Evolutionary conservation across 1,284 basidiomycete genomes (phyloP).

Genomic region (Gymnopus androsaceus): DNA sequence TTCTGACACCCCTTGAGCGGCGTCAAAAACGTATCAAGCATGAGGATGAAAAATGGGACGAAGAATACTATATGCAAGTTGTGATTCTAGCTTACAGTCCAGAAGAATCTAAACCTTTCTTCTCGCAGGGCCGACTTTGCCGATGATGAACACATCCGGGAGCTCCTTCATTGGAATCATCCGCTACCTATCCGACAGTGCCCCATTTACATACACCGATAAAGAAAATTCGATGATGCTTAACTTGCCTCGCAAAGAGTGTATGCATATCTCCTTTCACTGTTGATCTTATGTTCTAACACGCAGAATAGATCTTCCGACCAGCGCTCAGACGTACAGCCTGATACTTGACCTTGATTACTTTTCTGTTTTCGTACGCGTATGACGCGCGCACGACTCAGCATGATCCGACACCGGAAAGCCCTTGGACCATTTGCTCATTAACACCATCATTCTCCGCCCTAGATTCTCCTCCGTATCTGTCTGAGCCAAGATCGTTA

Average conservation of each 20-base stretch:
- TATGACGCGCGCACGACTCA: slow-evolving; percentile 79
- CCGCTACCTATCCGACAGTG: slow-evolving; percentile 41
- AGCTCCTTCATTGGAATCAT: slow-evolving; percentile 64
- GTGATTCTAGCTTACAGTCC: slow-evolving; percentile 1
- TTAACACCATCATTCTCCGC: slow-evolving; percentile 76
- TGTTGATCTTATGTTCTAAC: slow-evolving; percentile 10
- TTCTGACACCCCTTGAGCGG: slow-evolving; percentile 42
- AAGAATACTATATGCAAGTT: slow-evolving; percentile 77
- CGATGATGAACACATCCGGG: slow-evolving; percentile 72
- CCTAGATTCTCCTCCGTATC: slow-evolving; percentile 66
- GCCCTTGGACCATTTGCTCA: slow-evolving; percentile 76
- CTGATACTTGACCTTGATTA: slow-evolving; percentile 69
- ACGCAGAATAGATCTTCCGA: slow-evolving; percentile 54
- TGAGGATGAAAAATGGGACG: slow-evolving; percentile 77
- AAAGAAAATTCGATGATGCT: slow-evolving; percentile 70
- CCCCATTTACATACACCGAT: slow-evolving; percentile 60
- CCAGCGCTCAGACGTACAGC: slow-evolving; percentile 51
- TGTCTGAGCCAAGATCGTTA: slow-evolving; percentile 19
- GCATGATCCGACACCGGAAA: slow-evolving; percentile 76
- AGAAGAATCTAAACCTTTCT: slow-evolving; percentile 1
- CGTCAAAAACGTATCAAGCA: slow-evolving; percentile 50
- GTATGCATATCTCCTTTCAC: slow-evolving; percentile 42
- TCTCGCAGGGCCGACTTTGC: slow-evolving; percentile 70
- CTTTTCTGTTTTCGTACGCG: slow-evolving; percentile 71
- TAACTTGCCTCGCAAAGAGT: slow-evolving; percentile 74